A percentile compares a stretch with the other conserved stretches of the same genome.
phyloP scores from a whole-genome alignment of 441 rosid species.

The Metrosideros polymorpha region DNA sequence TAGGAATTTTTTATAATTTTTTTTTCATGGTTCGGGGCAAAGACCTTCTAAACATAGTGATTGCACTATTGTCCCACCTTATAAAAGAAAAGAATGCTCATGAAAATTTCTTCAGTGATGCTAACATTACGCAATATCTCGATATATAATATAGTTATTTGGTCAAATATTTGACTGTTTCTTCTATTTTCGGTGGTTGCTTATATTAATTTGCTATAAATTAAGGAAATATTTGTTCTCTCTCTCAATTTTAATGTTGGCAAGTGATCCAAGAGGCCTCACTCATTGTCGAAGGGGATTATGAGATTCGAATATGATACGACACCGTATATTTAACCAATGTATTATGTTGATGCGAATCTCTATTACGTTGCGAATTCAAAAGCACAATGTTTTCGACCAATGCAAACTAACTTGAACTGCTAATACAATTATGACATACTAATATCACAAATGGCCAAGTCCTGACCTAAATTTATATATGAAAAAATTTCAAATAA shows the following conservation, averaged over 20 bases:
- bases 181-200: neutral
- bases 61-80: neutral
- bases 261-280: neutral
- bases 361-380: neutral
- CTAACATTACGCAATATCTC: neutral
- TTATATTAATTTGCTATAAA: neutral
- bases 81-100: neutral
- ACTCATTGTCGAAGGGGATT: neutral
- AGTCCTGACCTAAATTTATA: neutral
- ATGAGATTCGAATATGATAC: neutral
- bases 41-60: neutral
- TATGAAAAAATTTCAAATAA: no score
- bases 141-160: neutral
- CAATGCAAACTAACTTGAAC: neutral
- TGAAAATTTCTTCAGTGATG: accelerated
- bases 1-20: no score
- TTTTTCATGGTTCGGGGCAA: neutral
- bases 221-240: neutral
- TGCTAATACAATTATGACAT: neutral
- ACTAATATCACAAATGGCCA: neutral
- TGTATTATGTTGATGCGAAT: no score
- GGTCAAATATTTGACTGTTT: neutral
- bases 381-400: neutral
- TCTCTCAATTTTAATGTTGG: neutral
- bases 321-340: no score